Base-by-base conservation (phyloP, 2,329 filamentous ascomycete species). In the Alternaria consortialis region DNA sequence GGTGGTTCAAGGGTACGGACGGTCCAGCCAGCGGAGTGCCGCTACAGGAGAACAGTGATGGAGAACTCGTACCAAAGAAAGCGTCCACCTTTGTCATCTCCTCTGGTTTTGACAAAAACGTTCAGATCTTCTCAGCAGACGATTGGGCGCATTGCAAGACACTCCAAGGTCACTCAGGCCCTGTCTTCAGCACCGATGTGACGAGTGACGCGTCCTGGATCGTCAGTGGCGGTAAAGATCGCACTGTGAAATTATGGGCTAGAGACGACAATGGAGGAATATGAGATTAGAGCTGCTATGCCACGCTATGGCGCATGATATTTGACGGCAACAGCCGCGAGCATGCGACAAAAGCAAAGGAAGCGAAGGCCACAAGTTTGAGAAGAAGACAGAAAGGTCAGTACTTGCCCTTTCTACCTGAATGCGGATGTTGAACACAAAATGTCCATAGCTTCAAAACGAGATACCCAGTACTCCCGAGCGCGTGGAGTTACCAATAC, bases 161-260 rank as follows among this genome's bases (percentile, higher is more conserved):
- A 15, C 82, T 99, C 60, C 92, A 90, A 70, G 95, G 94, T 0
- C 95, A 99, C 79, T 93, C 93, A 1, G 94, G 93, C 2, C 95
- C 96, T 40, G 94, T 99, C 11, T 87, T 96, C 53, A 96, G 93
- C 69, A 91, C 93, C 12, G 95, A 99, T 81, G 88, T 97, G 54
- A 96, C 91, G 73, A 85, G 85, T 65, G 92, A 98, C 79, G 91
- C 90, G 8, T 90, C 85, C 74, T 99, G 93, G 92, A 97, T 99
- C 78, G 91, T 94, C 25, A 97, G 93, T 77, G 93, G 93, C 68
- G 94, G 95, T 3, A 92, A 97, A 75, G 95, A 99, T 79, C 87
- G 94, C 55, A 98, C 94, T 2, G 92, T 98, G 52, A 99, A 99
- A 83, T 84, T 99, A 2, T 99, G 95, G 95, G 92, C 92, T 5